phyloP scores from a whole-genome alignment of 2,329 filamentous ascomycete genomes.

The Fusarium gaditjirri region DNA sequence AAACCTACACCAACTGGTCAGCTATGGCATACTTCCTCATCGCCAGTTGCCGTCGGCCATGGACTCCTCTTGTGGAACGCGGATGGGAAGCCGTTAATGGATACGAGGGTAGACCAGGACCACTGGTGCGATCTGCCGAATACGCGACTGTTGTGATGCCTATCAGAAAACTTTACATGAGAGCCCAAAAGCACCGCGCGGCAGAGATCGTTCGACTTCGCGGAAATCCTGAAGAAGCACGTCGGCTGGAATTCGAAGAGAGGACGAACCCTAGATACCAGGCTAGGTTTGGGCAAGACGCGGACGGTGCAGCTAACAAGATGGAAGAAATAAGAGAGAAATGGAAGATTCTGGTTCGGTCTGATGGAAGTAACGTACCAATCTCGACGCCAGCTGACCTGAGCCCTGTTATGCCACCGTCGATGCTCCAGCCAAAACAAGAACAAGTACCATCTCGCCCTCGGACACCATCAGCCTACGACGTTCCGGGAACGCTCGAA shows the following conservation, averaged over 20 bases:
- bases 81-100: conserved; percentile 60
- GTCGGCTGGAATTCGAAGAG: conserved; percentile 61
- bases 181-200: conserved; percentile 62
- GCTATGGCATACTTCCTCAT: conserved; percentile 61
- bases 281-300: conserved; percentile 59
- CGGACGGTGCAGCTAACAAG: conserved; percentile 58
- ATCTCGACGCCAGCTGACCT: conserved; percentile 22
- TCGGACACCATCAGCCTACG: conserved; percentile 26
- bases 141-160: conserved; percentile 64
- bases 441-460: conserved; percentile 30
- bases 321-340: conserved; percentile 59
- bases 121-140: conserved; percentile 57
- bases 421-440: conserved; percentile 26
- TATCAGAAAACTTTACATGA: conserved; percentile 63
- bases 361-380: conserved; percentile 41
- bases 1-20: conserved; percentile 64
- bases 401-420: conserved; percentile 18
- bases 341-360: conserved; percentile 62
- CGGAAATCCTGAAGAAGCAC: conserved; percentile 59
- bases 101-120: conserved; percentile 52
- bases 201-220: conserved; percentile 62
- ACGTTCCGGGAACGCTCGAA: conserved; percentile 37
- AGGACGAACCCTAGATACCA: conserved; percentile 54
- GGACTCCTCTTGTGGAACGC: conserved; percentile 61
- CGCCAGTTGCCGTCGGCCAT: conserved; percentile 58